Evolutionary conservation across 2,329 filamentous ascomycete species (phyloP), one percentile per base, ranked within the genome.

Genomic region (Furcasterigmium furcatum): DNA sequence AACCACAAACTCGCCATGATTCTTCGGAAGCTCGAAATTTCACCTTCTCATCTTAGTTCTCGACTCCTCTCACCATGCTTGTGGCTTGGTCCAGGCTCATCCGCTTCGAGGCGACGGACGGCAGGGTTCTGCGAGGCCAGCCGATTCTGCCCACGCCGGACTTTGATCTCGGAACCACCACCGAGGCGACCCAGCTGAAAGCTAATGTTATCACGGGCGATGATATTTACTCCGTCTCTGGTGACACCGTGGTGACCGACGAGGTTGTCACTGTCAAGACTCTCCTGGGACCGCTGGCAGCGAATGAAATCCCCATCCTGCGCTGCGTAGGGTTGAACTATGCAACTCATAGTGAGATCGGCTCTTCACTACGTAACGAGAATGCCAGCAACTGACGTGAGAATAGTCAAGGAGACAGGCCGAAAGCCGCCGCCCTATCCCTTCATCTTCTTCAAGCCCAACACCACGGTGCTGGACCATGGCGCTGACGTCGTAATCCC

Each of bases 321-420:
- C 62, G 78, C 18, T 84, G 80, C 51, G 72, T 82, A 12, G 80
- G 80, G 0, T 55, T 84, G 22, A 83, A 84, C 53, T 83, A 82
- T 52, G 70, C 71, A 32, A 80, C 76, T 44, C 80, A 84, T 52
- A 77, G 68, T 71, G 47, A 47, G 62, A 40, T 21, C 18, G 9
- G 9, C 36, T 19, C 19, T 22, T 18, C 14, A 10, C 9, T 35
- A 21, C 20, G 9, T 9, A 25, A 16, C 13, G 20, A 24, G 14
- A 13, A n/a, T n/a, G 7, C 12, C 10, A 29, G 32, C 16, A 22
- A 22, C 35, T 41, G 25, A 47, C 18, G 20, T 7, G 13, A 47
- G 16, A 9, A 13, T 41, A 79, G 76, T 79, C 53, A 64, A 67
- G 29, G 75, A 80, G 60, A 72, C 73, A 5, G 71, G 71, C 4